Base-by-base conservation (phyloP, 2,329 filamentous ascomycete species). In the Sphaerulina populicola region DNA sequence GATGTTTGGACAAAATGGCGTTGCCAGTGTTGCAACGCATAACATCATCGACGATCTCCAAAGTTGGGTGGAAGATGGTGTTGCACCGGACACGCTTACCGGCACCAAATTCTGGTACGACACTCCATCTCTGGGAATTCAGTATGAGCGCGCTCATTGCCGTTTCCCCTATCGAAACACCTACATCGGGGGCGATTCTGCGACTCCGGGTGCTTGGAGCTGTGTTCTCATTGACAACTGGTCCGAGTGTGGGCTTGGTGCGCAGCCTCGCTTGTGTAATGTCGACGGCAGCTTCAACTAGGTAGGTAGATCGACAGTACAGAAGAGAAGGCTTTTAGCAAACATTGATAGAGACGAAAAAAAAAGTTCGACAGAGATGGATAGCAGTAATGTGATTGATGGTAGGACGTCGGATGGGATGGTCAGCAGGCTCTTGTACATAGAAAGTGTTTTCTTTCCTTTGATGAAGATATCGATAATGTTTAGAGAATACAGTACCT, bases 41-140 rank as follows among this genome's bases (percentile, higher is more conserved):
- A 77, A 77, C 58, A 72, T 75, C 11, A 66, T 80, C 40, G 66
- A 71, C 57, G 72, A 74, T 6, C 64, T 79, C 52, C 60, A 66
- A 30, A 60, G 63, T 42, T 68, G 66, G 66, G 65, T 68, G 12
- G 66, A 68, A 56, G 60, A 62, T 36, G 58, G 53, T 44, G 54
- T 49, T 23, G 65, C 64, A 0, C 66, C 66, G 1, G 55, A 64
- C n/a, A 62, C 63, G 10, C 51, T 67, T 35, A 64, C 67, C 11
- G 73, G 72, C 6, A 72, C 72, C 8, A 75, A 74, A 54, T 75
- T 71, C 48, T 63, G 65, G 23, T 69, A 74, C 56, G 70, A 74
- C 58, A 63, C 61, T 2, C 66, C 66, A 1, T 60, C 62, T 6
- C 54, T 67, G 8, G 74, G 69, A 0, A 65, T 78, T 0, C 55